A percentile compares a stretch with the other conserved stretches of the same genome.
phyloP scores from a whole-genome alignment of 306 rosid species.

The Acacia confusa region DNA sequence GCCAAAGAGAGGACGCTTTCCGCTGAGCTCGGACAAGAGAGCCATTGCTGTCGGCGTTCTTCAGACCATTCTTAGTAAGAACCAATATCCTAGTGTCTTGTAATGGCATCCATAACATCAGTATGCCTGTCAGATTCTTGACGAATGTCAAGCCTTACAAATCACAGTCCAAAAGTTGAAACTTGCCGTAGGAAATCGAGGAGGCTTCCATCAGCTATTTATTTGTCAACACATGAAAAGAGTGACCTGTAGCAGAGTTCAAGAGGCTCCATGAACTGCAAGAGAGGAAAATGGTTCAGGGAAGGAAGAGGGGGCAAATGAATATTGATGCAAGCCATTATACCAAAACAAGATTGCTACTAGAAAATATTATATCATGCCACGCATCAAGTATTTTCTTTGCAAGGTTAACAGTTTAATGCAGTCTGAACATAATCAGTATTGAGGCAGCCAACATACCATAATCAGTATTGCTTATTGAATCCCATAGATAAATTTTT shows the following conservation, averaged over 20 bases:
- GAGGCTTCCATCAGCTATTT: not conserved
- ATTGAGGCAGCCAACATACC: not conserved
- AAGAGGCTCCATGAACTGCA: not conserved
- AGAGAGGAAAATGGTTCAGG: not conserved
- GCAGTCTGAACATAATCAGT: no score
- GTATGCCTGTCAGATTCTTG: conserved; percentile 1
- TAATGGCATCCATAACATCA: not conserved
- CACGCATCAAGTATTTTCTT: no score
- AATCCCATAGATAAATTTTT: no score
- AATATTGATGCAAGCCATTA: no score
- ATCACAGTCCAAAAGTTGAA: not conserved
- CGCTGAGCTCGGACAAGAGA: not conserved
- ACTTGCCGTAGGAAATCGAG: not conserved
- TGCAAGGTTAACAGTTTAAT: no score
- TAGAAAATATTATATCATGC: no score
- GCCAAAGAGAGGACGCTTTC: not conserved
- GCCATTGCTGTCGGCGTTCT: not conserved
- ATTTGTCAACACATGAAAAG: not conserved
- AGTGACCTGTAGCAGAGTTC: not conserved
- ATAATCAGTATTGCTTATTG: not conserved
- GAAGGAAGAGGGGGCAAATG: no score
- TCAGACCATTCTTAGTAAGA: not conserved
- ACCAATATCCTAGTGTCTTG: not conserved
- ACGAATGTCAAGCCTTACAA: conserved; percentile 1
- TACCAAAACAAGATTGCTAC: no score